These are phyloP conservation scores for Onygenales sp. DNA, from an alignment of 2,329 filamentous ascomycete genomes.

Conservation along the genomic window DNA sequence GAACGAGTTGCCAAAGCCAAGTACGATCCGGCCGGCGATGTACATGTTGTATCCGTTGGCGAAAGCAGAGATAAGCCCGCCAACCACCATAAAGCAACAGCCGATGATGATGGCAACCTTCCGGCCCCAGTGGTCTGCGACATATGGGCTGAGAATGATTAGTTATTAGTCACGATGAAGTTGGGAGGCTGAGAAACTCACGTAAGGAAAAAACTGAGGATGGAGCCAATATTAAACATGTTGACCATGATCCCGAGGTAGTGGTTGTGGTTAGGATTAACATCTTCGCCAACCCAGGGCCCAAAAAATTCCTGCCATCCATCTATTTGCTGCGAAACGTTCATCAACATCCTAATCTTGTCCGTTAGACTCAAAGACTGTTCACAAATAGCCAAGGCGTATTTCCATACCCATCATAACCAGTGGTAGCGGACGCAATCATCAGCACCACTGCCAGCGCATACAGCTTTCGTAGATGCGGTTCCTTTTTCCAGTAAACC, in stretches of 20 bases:
- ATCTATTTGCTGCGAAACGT: neutral
- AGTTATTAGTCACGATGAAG: neutral
- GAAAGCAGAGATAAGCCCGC: slow-evolving; percentile 17
- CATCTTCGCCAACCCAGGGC: neutral
- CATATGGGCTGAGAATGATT: neutral
- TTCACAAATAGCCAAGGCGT: no score
- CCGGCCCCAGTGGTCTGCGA: slow-evolving; percentile 6
- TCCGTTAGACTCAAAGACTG: neutral
- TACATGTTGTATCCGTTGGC: slow-evolving; percentile 34
- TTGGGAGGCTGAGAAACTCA: neutral
- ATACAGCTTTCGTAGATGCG: slow-evolving; percentile 49
- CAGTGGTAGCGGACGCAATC: slow-evolving; percentile 52
- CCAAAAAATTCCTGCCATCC: neutral
- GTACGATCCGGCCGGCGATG: slow-evolving; percentile 50
- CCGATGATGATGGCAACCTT: slow-evolving; percentile 32
- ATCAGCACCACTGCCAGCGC: slow-evolving; percentile 45
- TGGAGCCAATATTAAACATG: slow-evolving; percentile 26
- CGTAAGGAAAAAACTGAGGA: slow-evolving; percentile 30
- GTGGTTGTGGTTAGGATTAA: neutral
- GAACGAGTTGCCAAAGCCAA: slow-evolving; percentile 60
- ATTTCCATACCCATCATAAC: slow-evolving; percentile 45
- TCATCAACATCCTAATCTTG: neutral
- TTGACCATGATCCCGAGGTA: neutral
- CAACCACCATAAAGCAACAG: slow-evolving; percentile 38
- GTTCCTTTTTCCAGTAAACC: slow-evolving; percentile 49